Percentiles rank a stretch among this genome's conserved stretches.
Conservation (phyloP, 345 rosid genomes). For the Bretschneidera sinensis region DNA sequence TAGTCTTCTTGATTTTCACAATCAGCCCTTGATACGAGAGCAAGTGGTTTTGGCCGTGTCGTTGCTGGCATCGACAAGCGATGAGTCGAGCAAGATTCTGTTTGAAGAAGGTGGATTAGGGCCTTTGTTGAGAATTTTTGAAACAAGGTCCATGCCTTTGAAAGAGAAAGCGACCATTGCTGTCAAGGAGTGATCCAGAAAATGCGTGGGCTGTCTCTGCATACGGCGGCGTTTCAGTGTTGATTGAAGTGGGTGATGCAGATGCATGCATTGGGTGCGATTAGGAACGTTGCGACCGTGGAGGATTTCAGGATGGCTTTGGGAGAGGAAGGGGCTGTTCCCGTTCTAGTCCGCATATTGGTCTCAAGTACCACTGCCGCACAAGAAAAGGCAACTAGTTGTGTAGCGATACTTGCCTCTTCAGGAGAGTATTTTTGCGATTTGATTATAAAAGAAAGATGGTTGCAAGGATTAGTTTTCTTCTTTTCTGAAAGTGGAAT, state of each 20-base stretch:
- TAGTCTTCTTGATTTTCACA: conserved; percentile 51
- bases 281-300: conserved; percentile 50
- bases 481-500: too few species aligned
- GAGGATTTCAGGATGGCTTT: conserved; percentile 51
- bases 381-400: conserved; percentile 47
- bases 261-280: conserved; percentile 54
- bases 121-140: conserved; percentile 58
- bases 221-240: conserved; percentile 53
- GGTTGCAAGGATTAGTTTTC: conserved; percentile 53
- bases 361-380: conserved; percentile 32
- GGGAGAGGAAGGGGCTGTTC: conserved; percentile 71
- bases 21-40: conserved; percentile 49
- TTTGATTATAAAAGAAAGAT: conserved; percentile 54
- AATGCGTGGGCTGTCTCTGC: conserved; percentile 72
- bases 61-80: conserved; percentile 44
- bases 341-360: conserved; percentile 47
- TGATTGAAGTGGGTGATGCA: conserved; percentile 54
- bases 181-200: conserved; percentile 60
- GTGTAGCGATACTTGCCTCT: conserved; percentile 48
- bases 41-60: conserved; percentile 60
- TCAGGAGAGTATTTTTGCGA: conserved; percentile 57
- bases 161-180: conserved; percentile 65
- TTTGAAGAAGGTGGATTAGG: conserved; percentile 76
- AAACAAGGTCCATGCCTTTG: conserved; percentile 50
- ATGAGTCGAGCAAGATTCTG: conserved; percentile 56